phyloP scores from a whole-genome alignment of 2,329 filamentous ascomycete species.

The Aspergillus ochraceus region DNA sequence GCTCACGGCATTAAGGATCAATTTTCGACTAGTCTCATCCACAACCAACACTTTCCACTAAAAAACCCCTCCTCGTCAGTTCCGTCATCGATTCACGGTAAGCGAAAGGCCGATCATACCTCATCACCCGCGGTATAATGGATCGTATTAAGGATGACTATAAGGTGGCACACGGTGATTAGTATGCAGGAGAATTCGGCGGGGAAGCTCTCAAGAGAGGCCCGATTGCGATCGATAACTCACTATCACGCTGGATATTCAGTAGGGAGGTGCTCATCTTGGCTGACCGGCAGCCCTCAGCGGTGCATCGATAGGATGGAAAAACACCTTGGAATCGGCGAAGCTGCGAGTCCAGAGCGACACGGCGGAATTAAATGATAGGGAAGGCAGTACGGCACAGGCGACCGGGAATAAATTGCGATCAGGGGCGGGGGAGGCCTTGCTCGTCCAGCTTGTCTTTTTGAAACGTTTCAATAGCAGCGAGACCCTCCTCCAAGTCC shows the following conservation, averaged over 20 bases:
- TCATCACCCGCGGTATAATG: constrained; percentile 78
- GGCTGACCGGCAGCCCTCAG: constrained; percentile 40
- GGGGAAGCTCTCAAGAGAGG: not conserved
- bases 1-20: constrained; percentile 87
- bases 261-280: constrained; percentile 83
- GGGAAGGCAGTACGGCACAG: not conserved
- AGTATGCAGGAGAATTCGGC: not conserved
- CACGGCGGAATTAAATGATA: not conserved
- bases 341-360: constrained; percentile 5
- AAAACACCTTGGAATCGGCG: constrained; percentile 11
- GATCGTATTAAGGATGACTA: constrained; percentile 73
- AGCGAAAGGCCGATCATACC: constrained; percentile 51
- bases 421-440: not conserved
- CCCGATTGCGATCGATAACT: constrained; percentile 26
- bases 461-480: constrained; percentile 25
- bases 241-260: constrained; percentile 77
- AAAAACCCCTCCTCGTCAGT: constrained; percentile 25
- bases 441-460: constrained; percentile 11
- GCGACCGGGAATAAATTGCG: not conserved
- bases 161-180: not conserved
- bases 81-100: constrained; percentile 26
- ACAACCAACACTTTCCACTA: constrained; percentile 97
- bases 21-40: constrained; percentile 77
- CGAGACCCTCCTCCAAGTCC: constrained; percentile 12
- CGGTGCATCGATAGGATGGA: constrained; percentile 19